A percentile compares a stretch with the other conserved stretches of the same genome.
These are phyloP conservation scores for Panicum miliaceum DNA, from an alignment of 176 grass and related monocot species.

Conservation along the genomic window DNA sequence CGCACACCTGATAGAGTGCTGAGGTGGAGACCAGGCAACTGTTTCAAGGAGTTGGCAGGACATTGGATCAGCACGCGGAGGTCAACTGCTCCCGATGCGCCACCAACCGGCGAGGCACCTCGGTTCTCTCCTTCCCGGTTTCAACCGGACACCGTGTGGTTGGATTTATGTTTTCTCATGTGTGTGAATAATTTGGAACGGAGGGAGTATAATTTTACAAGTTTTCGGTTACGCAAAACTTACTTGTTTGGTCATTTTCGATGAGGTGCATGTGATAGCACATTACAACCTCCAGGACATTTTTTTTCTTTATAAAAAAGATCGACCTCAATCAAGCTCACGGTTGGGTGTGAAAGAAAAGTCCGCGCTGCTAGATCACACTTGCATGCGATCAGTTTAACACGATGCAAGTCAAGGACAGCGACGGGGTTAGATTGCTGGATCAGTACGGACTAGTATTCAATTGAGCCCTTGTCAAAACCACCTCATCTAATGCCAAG, in stretches of 20 bases:
- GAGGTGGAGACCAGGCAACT: not conserved
- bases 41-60: conserved; percentile 24
- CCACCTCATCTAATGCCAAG: conserved; percentile 40
- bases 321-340: not conserved
- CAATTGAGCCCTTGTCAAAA: conserved; percentile 19
- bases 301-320: not conserved
- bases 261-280: not conserved
- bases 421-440: not conserved
- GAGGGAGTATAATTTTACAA: not conserved
- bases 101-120: not conserved
- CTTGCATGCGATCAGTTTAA: not conserved
- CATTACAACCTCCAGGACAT: not conserved
- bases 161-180: not conserved
- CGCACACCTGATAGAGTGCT: not conserved
- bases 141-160: not conserved
- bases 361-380: not conserved
- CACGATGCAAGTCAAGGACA: not conserved
- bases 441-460: not conserved
- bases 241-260: not conserved
- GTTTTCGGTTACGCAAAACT: not conserved
- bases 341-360: not conserved
- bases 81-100: not conserved
- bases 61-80: not conserved
- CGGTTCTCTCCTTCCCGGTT: not conserved
- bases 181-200: too few species aligned